Evolutionary conservation across 2,329 filamentous ascomycete genomes (phyloP).

Genomic region (Aspergillus piperis): DNA sequence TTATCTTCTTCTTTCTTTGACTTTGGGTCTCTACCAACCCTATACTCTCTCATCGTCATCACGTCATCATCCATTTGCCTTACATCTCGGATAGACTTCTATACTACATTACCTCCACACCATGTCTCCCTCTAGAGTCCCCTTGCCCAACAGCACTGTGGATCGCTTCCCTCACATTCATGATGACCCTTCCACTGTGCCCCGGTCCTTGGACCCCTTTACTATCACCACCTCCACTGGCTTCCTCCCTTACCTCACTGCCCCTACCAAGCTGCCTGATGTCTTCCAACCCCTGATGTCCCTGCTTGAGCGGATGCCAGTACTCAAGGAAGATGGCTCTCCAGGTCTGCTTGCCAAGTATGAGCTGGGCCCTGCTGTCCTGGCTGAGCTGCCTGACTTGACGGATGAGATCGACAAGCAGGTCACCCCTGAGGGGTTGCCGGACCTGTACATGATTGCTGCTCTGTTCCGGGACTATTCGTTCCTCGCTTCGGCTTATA

Average conservation of each 20-base stretch:
- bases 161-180: slow-evolving; percentile 48
- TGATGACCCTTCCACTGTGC: slow-evolving; percentile 44
- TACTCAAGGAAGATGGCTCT: slow-evolving; percentile 70
- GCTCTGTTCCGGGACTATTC: slow-evolving; percentile 90
- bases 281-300: slow-evolving; percentile 74
- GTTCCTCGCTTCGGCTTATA: slow-evolving; percentile 84
- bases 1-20: slow-evolving; percentile 8
- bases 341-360: slow-evolving; percentile 76
- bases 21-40: slow-evolving; percentile 4
- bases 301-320: slow-evolving; percentile 74
- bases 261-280: slow-evolving; percentile 59
- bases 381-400: slow-evolving; percentile 74
- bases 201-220: slow-evolving; percentile 48
- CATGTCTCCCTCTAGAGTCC: slow-evolving; percentile 41
- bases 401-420: slow-evolving; percentile 72
- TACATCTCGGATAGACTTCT: slow-evolving; percentile 1
- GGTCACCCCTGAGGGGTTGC: slow-evolving; percentile 48
- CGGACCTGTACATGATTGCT: slow-evolving; percentile 77
- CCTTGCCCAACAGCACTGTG: slow-evolving; percentile 31
- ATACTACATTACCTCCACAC: slow-evolving; percentile 16
- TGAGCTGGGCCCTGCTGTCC: slow-evolving; percentile 72
- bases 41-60: slow-evolving; percentile 3
- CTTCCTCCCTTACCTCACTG: slow-evolving; percentile 45
- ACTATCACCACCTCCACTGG: slow-evolving; percentile 51
- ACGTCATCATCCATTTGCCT: slow-evolving; percentile 6